These are phyloP conservation scores for Neonectria faginata DNA, from an alignment of 2,329 filamentous ascomycete species.

Conservation along the genomic window DNA sequence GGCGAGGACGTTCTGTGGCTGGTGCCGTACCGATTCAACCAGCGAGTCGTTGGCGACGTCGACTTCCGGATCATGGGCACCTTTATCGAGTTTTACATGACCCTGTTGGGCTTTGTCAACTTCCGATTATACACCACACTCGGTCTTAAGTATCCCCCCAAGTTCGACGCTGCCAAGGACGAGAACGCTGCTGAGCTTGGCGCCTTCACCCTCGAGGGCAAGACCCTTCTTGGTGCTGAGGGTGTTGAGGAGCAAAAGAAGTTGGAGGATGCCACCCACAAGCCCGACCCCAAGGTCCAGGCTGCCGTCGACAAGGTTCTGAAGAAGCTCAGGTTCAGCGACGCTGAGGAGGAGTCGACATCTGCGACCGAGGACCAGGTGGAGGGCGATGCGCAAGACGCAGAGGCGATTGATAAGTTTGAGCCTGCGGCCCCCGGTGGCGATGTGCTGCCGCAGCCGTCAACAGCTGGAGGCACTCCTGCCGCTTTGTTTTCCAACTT, in stretches of 20 bases:
- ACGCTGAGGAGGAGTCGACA: slow-evolving; percentile 57
- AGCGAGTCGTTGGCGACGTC: slow-evolving; percentile 91
- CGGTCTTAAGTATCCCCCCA: slow-evolving; percentile 94
- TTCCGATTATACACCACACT: slow-evolving; percentile 92
- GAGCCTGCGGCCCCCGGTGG: slow-evolving; percentile 85
- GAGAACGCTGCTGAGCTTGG: slow-evolving; percentile 90
- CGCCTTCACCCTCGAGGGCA: slow-evolving; percentile 88
- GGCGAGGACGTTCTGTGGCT: slow-evolving; percentile 98
- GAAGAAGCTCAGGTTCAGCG: slow-evolving; percentile 71
- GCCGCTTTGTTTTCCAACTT: slow-evolving; percentile 86
- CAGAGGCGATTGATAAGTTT: slow-evolving; percentile 87
- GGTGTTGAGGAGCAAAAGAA: slow-evolving; percentile 66
- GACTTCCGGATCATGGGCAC: slow-evolving; percentile 99
- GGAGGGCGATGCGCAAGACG: slow-evolving; percentile 62
- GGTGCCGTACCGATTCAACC: slow-evolving; percentile 97
- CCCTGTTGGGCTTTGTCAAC: slow-evolving; percentile 94
- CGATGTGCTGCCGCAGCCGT: slow-evolving; percentile 86
- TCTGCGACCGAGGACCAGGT: slow-evolving; percentile 55
- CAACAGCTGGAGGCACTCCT: slow-evolving; percentile 72
- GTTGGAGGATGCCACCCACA: slow-evolving; percentile 59
- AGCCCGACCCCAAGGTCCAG: slow-evolving; percentile 72
- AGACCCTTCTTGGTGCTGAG: slow-evolving; percentile 68
- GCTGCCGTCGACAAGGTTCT: slow-evolving; percentile 77
- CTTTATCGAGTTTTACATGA: slow-evolving; percentile 99
- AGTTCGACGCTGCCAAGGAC: slow-evolving; percentile 88